Percentiles rank a stretch among this genome's conserved stretches.
Evolutionary conservation across 2,329 filamentous ascomycete species (phyloP).

Genomic region (Verticillium nonalfalfae): DNA sequence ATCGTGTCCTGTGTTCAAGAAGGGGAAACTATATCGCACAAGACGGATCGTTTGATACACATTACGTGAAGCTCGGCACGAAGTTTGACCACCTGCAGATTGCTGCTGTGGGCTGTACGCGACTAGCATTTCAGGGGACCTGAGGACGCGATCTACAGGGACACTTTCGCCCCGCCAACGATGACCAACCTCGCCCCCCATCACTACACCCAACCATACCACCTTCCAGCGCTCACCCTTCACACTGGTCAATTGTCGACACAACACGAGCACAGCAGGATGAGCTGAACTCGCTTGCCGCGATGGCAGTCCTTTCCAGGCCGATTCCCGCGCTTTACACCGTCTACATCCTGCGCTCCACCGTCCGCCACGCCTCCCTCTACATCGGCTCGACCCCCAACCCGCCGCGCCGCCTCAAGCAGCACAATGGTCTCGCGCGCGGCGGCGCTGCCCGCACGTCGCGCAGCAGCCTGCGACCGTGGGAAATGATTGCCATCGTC

Average conservation of each 20-base stretch:
- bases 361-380: slow-evolving; percentile 60
- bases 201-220: not conserved
- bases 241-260: not conserved
- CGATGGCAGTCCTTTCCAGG: slow-evolving; percentile 36
- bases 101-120: not conserved
- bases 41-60: no score
- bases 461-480: slow-evolving; percentile 63
- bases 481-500: slow-evolving; percentile 85
- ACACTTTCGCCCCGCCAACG: not conserved
- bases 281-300: slow-evolving; percentile 11
- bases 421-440: slow-evolving; percentile 81
- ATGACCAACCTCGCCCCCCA: not conserved
- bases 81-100: not conserved
- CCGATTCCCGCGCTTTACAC: slow-evolving; percentile 85
- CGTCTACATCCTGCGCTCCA: slow-evolving; percentile 87
- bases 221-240: not conserved
- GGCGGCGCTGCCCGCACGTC: slow-evolving; percentile 79
- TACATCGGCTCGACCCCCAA: slow-evolving; percentile 94
- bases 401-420: slow-evolving; percentile 73
- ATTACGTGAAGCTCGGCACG: no score
- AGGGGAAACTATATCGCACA: no score
- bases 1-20: no score
- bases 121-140: not conserved
- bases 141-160: not conserved
- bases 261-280: slow-evolving; percentile 6